A percentile compares a stretch with the other conserved stretches of the same genome.
Evolutionary conservation across 306 rosid genomes (phyloP).

Genomic region (Vigna angularis): DNA sequence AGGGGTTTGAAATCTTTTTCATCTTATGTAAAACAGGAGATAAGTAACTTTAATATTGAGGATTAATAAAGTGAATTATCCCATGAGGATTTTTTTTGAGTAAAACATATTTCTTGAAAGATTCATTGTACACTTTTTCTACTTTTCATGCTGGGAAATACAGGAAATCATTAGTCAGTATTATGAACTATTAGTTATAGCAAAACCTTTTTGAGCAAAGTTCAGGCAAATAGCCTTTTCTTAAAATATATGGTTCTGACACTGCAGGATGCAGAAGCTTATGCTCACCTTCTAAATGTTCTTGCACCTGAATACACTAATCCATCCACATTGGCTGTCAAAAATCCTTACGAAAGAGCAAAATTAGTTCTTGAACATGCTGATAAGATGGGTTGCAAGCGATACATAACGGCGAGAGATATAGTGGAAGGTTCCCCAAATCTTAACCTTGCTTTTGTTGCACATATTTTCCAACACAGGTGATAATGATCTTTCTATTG

Average conservation of each 20-base stretch:
- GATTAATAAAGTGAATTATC: neutral
- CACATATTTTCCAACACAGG: constrained; percentile 98
- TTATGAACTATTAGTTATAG: neutral
- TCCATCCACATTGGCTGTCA: constrained; percentile 73
- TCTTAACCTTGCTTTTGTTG: constrained; percentile 96
- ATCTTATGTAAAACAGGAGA: neutral
- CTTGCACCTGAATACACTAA: constrained; percentile 94
- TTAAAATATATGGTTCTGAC: constrained; percentile 28
- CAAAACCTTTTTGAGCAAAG: neutral
- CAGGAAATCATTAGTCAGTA: neutral
- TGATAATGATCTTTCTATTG: constrained; percentile 46
- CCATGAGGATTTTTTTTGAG: neutral
- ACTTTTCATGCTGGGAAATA: neutral
- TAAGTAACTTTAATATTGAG: neutral
- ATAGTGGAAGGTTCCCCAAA: constrained; percentile 96
- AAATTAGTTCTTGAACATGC: constrained; percentile 91
- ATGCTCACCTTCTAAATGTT: constrained; percentile 89
- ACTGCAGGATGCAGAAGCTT: constrained; percentile 94
- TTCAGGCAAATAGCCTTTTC: constrained; percentile 4
- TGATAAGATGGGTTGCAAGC: constrained; percentile 94
- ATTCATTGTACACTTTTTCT: neutral
- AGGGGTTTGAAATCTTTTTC: neutral
- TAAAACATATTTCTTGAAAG: neutral
- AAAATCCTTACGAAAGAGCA: constrained; percentile 83
- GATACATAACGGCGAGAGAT: constrained; percentile 91